phyloP scores from a whole-genome alignment of 345 rosid genomes.

The Sapria himalayana region DNA sequence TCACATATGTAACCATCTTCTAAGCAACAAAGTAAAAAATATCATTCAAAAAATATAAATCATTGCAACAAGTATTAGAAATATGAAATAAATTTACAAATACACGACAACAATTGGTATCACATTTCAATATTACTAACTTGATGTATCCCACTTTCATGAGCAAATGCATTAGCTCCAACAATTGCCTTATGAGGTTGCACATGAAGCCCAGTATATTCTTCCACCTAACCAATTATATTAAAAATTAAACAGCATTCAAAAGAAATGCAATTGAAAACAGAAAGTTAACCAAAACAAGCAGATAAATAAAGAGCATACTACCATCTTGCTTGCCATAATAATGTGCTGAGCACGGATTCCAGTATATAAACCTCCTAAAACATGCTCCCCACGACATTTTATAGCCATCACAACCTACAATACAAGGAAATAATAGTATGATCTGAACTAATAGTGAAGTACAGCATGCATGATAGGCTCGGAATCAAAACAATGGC shows the following conservation, averaged over 20 bases:
- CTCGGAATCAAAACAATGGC: too few relatives aligned
- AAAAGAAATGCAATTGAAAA: background rate
- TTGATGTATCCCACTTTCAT: slow-evolving; percentile 95
- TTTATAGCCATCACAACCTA: slow-evolving; percentile 85
- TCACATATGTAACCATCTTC: too few relatives aligned
- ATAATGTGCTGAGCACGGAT: slow-evolving; percentile 54
- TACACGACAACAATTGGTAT: background rate
- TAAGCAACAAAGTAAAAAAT: too few relatives aligned
- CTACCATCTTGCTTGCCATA: slow-evolving; percentile 94
- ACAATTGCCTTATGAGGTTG: slow-evolving; percentile 97
- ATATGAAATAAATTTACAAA: background rate
- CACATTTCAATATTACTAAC: slow-evolving; percentile 15
- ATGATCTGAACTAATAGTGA: background rate
- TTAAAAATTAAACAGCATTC: background rate
- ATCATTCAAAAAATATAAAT: too few relatives aligned
- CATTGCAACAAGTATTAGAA: background rate
- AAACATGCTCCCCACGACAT: slow-evolving; percentile 58
- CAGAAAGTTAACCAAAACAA: slow-evolving; percentile 1
- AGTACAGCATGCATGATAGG: background rate
- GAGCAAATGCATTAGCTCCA: slow-evolving; percentile 94
- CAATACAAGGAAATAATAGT: slow-evolving; percentile 1
- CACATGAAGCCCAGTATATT: slow-evolving; percentile 62
- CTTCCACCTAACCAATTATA: slow-evolving; percentile 46
- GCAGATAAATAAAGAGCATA: background rate
- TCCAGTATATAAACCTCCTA: slow-evolving; percentile 72